Evolutionary conservation across 2,329 filamentous ascomycete genomes (phyloP).

Genomic region (Fusarium illudens): DNA sequence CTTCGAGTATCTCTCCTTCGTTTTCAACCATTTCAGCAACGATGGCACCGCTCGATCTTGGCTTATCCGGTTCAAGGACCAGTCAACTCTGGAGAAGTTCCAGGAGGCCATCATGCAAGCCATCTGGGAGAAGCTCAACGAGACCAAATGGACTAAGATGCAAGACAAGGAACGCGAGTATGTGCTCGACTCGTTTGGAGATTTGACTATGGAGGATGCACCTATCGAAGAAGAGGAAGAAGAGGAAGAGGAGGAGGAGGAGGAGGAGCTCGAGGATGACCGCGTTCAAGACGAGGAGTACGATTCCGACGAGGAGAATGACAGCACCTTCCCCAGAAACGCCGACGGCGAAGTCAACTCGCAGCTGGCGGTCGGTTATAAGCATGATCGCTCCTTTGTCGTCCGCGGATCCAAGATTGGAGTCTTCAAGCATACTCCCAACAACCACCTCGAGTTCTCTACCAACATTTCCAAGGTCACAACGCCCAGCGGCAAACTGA

Average conservation of each 20-base stretch:
- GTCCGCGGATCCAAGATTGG: slow-evolving; percentile 98
- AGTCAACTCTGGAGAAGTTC: slow-evolving; percentile 81
- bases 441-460: slow-evolving; percentile 93
- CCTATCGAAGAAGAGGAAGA: slow-evolving; percentile 54
- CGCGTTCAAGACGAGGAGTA: slow-evolving; percentile 75
- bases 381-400: slow-evolving; percentile 95
- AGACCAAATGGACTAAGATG: slow-evolving; percentile 91
- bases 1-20: slow-evolving; percentile 98
- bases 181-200: slow-evolving; percentile 93
- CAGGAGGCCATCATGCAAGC: slow-evolving; percentile 95
- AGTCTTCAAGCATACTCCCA: slow-evolving; percentile 94
- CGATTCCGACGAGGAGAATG: slow-evolving; percentile 77
- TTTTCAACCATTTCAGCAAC: slow-evolving; percentile 94
- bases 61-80: slow-evolving; percentile 91
- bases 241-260: slow-evolving; percentile 62
- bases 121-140: slow-evolving; percentile 94
- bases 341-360: slow-evolving; percentile 87
- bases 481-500: slow-evolving; percentile 84
- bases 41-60: slow-evolving; percentile 95
- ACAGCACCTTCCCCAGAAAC: slow-evolving; percentile 74
- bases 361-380: slow-evolving; percentile 94
- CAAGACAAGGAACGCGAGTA: slow-evolving; percentile 95
- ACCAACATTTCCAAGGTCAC: slow-evolving; percentile 97
- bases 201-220: slow-evolving; percentile 88
- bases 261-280: slow-evolving; percentile 68